Evolutionary conservation across 208 protist genomes (phyloP), one percentile per base, ranked within the genome.

Genomic region (Trypanosoma vivax): DNA sequence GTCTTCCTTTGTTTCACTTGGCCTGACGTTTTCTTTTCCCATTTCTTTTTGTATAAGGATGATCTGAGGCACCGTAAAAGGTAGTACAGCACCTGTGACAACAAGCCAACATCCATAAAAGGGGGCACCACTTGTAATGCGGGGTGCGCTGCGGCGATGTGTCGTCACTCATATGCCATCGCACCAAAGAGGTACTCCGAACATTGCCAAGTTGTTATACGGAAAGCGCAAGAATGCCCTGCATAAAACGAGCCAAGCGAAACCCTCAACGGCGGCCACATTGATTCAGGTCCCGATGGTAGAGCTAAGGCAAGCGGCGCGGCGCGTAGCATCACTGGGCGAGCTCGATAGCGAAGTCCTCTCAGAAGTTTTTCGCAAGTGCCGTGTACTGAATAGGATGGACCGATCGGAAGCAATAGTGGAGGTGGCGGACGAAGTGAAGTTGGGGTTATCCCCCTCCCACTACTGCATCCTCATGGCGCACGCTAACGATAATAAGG

Each of bases 401-500:
- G 87, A 94, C 49, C 79, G 87, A n/a, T 77, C 73, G 9, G 70
- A 85, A 41, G 58, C 71, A 1, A 31, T 88, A 0, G 71, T 86
- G 0, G 42, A 76, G 18, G 78, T 73, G 5, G 53, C 79, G 19
- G 68, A 65, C 5, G 59, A 65, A n/a, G 70, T 46, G 0, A 31
- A 63, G 19, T 39, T 76, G 33, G 64, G 65, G 1, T 57, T 90
- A 9, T 86, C 61, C 1, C 55, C 81, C 21, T 70, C 84, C 41
- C 83, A 94, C 58, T 89, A 87, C 48, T 79, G 75, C 29, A 53
- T 79, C 2, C 62, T 94, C 21, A 85, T 94, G 81, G 79, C 87
- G 11, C 87, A 91, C 61, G 79, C 83, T 40, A 94, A 91, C 60
- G 81, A 94, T 40, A 67, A 77, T 46, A 57, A 74, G 19, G 60